Conservation (phyloP, 257 asterid species). For the Nicotiana paniculata region DNA sequence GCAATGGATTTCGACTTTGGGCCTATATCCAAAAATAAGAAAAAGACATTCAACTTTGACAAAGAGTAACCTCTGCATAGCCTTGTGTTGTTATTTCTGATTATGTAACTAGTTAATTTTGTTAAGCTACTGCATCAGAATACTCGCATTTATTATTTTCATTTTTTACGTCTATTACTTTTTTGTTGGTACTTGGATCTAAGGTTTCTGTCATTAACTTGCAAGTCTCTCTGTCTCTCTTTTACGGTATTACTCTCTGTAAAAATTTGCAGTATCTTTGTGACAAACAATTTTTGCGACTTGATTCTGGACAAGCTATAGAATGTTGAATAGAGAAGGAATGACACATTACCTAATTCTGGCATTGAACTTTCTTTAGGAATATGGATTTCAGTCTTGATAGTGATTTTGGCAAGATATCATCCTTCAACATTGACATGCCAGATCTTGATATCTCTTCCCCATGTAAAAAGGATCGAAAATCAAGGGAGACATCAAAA, state of each 20-base stretch:
- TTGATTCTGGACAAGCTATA: slow-evolving; percentile 13
- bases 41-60: slow-evolving; percentile 55
- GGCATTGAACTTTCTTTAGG: slow-evolving; percentile 40
- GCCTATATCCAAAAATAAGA: slow-evolving; percentile 64
- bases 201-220: slow-evolving; percentile 1
- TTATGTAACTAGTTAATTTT: slow-evolving; percentile 10
- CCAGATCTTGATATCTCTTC: slow-evolving; percentile 71
- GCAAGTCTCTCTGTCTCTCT: neutral
- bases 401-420: slow-evolving; percentile 69
- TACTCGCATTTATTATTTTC: neutral
- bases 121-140: neutral
- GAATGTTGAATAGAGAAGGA: slow-evolving; percentile 1
- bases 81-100: slow-evolving; percentile 10
- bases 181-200: neutral
- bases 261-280: neutral
- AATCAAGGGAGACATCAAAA: slow-evolving; percentile 42
- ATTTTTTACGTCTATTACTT: neutral
- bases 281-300: neutral
- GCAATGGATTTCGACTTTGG: slow-evolving; percentile 69
- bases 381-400: slow-evolving; percentile 80
- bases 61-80: slow-evolving; percentile 43
- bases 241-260: neutral
- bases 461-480: slow-evolving; percentile 49
- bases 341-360: neutral
- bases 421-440: slow-evolving; percentile 79